Percentiles rank a stretch among this genome's conserved stretches.
phyloP scores from a whole-genome alignment of 306 rosid species.

The peach (Prunus persica) region DNA sequence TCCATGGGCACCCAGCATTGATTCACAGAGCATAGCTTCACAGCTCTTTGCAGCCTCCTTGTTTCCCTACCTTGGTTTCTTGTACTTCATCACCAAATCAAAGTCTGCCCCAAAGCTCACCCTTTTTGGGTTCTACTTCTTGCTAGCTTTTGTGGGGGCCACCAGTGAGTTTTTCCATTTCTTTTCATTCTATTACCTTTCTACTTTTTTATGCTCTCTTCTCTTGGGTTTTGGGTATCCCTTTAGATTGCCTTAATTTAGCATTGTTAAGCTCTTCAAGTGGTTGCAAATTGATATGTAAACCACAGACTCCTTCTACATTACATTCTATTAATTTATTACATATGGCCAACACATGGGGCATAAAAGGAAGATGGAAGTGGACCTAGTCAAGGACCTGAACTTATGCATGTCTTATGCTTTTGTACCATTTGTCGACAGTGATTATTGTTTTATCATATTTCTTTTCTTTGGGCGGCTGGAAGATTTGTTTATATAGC shows the following conservation, averaged over 20 bases:
- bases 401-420: background rate
- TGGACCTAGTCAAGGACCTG: no score
- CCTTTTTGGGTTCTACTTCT: conserved; percentile 87
- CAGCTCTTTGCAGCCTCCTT: conserved; percentile 81
- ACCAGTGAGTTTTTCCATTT: conserved; percentile 59
- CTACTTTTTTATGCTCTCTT: background rate
- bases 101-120: conserved; percentile 88
- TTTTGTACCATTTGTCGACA: conserved; percentile 1
- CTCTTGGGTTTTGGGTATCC: background rate
- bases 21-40: conserved; percentile 84
- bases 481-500: background rate
- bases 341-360: no score
- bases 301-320: no score
- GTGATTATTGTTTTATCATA: background rate
- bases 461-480: no score
- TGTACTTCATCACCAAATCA: conserved; percentile 86
- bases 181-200: background rate
- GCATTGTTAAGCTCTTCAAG: background rate
- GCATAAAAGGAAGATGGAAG: no score
- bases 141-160: conserved; percentile 87
- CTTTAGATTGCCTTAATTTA: background rate
- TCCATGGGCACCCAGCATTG: conserved; percentile 88
- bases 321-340: no score
- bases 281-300: background rate
- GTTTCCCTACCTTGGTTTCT: conserved; percentile 82